Base-by-base conservation (phyloP, 2,329 filamentous ascomycete genomes). In the Paracoccidioides brasiliensis region DNA sequence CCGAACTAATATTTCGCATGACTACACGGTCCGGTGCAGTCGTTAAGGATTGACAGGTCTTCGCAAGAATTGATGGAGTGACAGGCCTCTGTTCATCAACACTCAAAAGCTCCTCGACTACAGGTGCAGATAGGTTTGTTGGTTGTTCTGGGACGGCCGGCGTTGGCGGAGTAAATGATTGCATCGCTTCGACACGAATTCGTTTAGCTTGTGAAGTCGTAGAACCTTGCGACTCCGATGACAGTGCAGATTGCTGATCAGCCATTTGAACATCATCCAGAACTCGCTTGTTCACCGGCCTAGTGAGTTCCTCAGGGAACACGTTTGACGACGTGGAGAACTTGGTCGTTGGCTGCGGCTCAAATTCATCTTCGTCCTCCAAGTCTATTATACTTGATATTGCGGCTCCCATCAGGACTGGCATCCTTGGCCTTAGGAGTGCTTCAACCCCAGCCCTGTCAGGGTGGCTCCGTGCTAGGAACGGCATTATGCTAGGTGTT, bases 401-500 rank as follows among this genome's bases (percentile, higher is more conserved):
- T 4, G 62, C 62, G 1, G 58, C 59, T 46, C 64, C 66, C 56
- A 69, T 64, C 54, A 74, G 38, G 10, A 76, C 65, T 1, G 78
- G 76, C 74, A 79, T 76, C 45, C 77, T 70, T 10, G 78, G 78
- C 53, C 76, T 69, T 28, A 80, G 75, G 55, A 96, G 68, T 8
- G 86, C 78, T 69, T 96, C 90, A 1, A 93, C 80, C 14, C 78
- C 79, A 56, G 80, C 75, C 52, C 84, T 80, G 9, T 77, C 68
- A 0, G 82, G 76, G 63, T 83, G 87, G 52, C 80, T 78, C 55
- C 83, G 79, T 6, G 82, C 80, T 32, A 96, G 73, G 63, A 95
- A 86, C 0, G 91, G 90, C 50, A 95, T 71, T 50, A 95, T 84
- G 67, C 85, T 93, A 33, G 86, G 78, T 58, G 83, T 80, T 53